Base-by-base conservation (phyloP, 129 eudicot species). In the Silybum marianum region DNA sequence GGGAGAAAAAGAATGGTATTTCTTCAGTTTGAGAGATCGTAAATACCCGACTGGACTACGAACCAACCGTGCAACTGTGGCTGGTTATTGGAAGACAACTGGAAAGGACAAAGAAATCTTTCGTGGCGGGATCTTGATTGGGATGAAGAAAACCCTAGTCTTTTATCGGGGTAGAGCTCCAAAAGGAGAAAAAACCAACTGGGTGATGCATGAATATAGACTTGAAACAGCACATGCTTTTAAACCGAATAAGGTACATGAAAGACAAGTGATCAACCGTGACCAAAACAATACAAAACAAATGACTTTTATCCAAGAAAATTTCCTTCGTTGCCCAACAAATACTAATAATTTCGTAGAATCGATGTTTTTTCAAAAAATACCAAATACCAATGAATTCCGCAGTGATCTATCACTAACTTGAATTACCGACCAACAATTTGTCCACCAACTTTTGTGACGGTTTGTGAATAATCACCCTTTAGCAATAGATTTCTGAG, bases 1-100 rank as follows among this genome's bases (percentile, higher is more conserved):
- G 98, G 98, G 98, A 77, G 98, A 92, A 72, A 94, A 94, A 66
- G 98, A 94, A 88, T 94, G 98, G 98, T 94, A 94, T 73, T 94
- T 94, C 84, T 94, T 94, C 85, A 94, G 93, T 87, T 83, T 90
- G 73, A 87, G 92, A 69, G 98, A 94, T 66, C 85, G 98, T 75
- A 94, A 94, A 51, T 94, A 94, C 80, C 98, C 98, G 7, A 94
- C 98, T 6, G 98, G 98, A 14, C 86, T 94, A 76, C 86, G 98
- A 62, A 94, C 98, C 2, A 94, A 94, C 72, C 90, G 98, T 32
- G 98, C 98, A 19, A 94, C 98, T 1, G 97, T 91, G 67, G 98
- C 98, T 0, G 98, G 98, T 19, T 94, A 94, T 48, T 94, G 98
- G 98, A 94, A 94, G 76, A 94, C 98, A 25, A 94, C 98, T 0